Percentiles rank a stretch among this genome's conserved stretches.
Evolutionary conservation across 2,329 filamentous ascomycete species (phyloP).

Genomic region (Verticillium nubilum): DNA sequence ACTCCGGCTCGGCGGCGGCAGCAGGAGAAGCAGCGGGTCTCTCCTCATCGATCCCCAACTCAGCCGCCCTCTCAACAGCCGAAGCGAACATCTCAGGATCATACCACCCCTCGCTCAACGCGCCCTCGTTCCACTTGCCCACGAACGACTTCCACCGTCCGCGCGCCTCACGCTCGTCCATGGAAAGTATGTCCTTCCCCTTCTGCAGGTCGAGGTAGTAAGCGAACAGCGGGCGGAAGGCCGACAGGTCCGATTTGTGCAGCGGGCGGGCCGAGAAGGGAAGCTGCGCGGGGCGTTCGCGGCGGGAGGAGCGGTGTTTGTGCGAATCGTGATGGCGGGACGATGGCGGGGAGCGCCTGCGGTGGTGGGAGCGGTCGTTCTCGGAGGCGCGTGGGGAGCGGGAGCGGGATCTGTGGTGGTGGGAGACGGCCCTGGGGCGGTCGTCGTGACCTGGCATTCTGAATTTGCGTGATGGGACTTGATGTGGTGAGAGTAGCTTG

Average conservation of each 20-base stretch:
- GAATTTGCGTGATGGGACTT: neutral
- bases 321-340: no score
- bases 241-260: slow-evolving; percentile 60
- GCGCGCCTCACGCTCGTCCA: slow-evolving; percentile 69
- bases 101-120: slow-evolving; percentile 90
- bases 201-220: slow-evolving; percentile 89
- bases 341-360: slow-evolving; percentile 7
- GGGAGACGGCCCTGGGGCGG: neutral
- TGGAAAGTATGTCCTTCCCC: slow-evolving; percentile 58
- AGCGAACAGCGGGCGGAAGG: slow-evolving; percentile 68
- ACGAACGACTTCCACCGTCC: slow-evolving; percentile 94
- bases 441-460: neutral
- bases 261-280: slow-evolving; percentile 64
- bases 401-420: neutral
- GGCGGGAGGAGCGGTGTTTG: neutral
- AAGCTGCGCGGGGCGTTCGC: slow-evolving; percentile 29
- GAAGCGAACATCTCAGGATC: slow-evolving; percentile 63
- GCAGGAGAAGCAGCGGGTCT: no score
- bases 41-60: slow-evolving; percentile 14
- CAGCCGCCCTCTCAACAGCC: slow-evolving; percentile 22
- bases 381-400: neutral
- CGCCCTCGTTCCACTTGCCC: slow-evolving; percentile 84
- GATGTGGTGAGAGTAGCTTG: no score
- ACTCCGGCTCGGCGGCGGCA: no score
- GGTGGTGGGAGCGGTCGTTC: slow-evolving; percentile 6